Conservation (phyloP, 2,329 filamentous ascomycete species). For the Sclerotinia minor region DNA sequence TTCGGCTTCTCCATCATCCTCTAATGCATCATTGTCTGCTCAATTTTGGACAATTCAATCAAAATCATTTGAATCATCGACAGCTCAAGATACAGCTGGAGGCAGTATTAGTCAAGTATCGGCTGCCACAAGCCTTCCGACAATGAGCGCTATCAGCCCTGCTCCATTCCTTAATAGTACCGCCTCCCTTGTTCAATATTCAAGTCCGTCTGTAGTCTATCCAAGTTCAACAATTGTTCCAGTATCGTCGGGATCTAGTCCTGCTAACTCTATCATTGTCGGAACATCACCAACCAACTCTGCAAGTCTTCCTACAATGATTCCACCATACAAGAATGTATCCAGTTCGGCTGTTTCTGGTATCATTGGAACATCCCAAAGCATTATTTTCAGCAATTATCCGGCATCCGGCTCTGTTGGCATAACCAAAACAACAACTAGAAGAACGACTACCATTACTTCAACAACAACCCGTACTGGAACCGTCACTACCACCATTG, state of each 20-base stretch:
- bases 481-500: neutral
- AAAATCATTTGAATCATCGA: slow-evolving; percentile 1
- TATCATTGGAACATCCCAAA: neutral
- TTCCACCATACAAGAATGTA: neutral
- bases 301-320: neutral
- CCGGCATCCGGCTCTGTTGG: neutral
- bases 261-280: neutral
- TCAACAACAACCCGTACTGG: slow-evolving; percentile 12
- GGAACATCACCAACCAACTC: neutral
- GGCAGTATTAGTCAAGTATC: neutral
- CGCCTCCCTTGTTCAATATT: neutral
- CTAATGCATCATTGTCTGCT: neutral
- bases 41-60: neutral
- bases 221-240: neutral
- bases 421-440: neutral
- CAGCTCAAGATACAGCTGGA: neutral
- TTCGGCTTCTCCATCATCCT: neutral
- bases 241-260: neutral
- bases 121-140: neutral
- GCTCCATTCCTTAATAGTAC: neutral
- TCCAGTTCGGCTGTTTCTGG: neutral
- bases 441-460: slow-evolving; percentile 11
- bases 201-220: neutral
- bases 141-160: neutral
- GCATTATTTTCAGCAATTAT: neutral